A percentile compares a stretch with the other conserved stretches of the same genome.
Evolutionary conservation across 306 rosid genomes (phyloP).

Genomic region (Luffa aegyptiaca): DNA sequence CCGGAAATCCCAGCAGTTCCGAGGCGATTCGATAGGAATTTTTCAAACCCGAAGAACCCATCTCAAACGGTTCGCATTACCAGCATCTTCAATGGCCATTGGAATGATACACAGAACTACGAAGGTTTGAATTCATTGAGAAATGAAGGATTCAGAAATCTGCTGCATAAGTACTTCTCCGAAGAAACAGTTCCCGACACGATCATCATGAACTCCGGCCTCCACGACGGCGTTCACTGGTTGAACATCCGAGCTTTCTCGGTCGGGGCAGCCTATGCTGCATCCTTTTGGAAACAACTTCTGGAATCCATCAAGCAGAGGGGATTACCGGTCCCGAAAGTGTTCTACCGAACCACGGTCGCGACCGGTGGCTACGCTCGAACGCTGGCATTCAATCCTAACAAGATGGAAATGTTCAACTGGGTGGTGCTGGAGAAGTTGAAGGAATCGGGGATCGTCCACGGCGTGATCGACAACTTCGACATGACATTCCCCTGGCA

Average conservation of each 20-base stretch:
- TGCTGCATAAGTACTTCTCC: constrained; percentile 57
- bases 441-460: constrained; percentile 43
- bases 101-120: constrained; percentile 80
- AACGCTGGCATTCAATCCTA: constrained; percentile 61
- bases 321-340: constrained; percentile 52
- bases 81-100: constrained; percentile 88
- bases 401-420: constrained; percentile 80
- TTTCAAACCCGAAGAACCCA: constrained; percentile 62
- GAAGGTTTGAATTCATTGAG: constrained; percentile 72
- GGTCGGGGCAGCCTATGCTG: constrained; percentile 55
- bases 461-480: constrained; percentile 72
- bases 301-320: constrained; percentile 41
- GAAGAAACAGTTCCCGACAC: constrained; percentile 63
- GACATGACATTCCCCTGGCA: constrained; percentile 95
- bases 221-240: constrained; percentile 73
- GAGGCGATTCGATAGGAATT: constrained; percentile 62
- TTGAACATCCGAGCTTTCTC: constrained; percentile 53
- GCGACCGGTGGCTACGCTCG: constrained; percentile 87
- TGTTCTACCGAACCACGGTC: constrained; percentile 61
- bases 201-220: constrained; percentile 73
- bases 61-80: constrained; percentile 73
- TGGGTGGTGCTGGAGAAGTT: constrained; percentile 55
- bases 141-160: constrained; percentile 52
- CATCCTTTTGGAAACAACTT: constrained; percentile 67
- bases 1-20: constrained; percentile 59